Evolutionary conservation across 2,329 filamentous ascomycete species (phyloP), one percentile per base, ranked within the genome.

Genomic region (Diaporthe aspalathi): DNA sequence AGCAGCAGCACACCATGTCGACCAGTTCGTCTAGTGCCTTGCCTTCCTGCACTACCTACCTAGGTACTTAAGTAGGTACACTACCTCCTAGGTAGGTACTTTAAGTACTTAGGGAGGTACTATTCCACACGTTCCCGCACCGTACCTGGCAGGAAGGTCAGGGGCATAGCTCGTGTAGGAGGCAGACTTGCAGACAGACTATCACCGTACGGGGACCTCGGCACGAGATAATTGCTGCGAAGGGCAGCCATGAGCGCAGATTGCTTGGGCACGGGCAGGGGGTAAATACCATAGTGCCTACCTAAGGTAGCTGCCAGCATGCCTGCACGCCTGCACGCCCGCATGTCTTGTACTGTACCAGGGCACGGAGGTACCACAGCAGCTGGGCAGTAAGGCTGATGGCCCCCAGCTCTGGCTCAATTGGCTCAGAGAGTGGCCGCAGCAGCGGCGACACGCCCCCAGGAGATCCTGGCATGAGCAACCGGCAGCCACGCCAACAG

Each of bases 1-100:
- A n/a, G n/a, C n/a, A n/a, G n/a, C n/a, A 47, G 60, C 35, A 49
- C 60, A 35, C 60, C 43, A 63, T 63, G 43, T 63, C 60, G 60
- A 63, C 60, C 35, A 49, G 11, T 35, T 24, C 60, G n/a, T 50
- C 45, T 50, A 38, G 60, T 38, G 57, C 40, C 17, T 47, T n/a
- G n/a, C 12, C 17, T 49, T 20, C 27, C 20, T 8, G 2, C 35
- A 38, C 35, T 12, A 38, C 32, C 32, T 35, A 35, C 32, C 9
- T 35, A 35, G 9, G 32, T 35, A 35, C 32, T 9, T 35, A 35
- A 9, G 32, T 35, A 9, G 32, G 32, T 35, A 9, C n/a, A n/a
- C n/a, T n/a, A n/a, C n/a, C n/a, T n/a, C 32, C 32, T 9, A 35
- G 32, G 32, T 35, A 35, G 32, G 32, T 35, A 35, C 32, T 9